Percentiles rank a stretch among this genome's conserved stretches.
Conservation (phyloP, 371 early-diverging fungal genomes). For the Mortierella sp. region DNA sequence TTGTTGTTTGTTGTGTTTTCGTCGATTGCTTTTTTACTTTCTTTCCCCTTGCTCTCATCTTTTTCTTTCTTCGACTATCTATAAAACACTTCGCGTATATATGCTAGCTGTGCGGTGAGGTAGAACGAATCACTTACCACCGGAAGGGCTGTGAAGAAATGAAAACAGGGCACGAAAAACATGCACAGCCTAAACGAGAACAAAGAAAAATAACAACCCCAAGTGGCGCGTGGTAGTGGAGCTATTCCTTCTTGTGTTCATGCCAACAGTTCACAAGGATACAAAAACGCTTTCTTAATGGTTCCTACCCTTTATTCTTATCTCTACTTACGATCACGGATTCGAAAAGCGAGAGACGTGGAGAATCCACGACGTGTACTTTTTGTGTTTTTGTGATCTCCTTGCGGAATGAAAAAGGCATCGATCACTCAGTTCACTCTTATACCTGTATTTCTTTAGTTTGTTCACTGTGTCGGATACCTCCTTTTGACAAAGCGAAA, state of each 20-base stretch:
- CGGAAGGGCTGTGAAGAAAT: constrained; percentile 1
- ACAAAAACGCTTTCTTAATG: not conserved
- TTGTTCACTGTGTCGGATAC: not conserved
- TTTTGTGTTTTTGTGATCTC: not conserved
- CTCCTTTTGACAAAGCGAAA: not conserved
- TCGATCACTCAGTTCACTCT: not conserved
- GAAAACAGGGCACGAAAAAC: too few relatives aligned
- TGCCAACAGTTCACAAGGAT: too few relatives aligned
- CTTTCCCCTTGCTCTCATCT: not conserved
- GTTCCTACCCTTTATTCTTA: not conserved
- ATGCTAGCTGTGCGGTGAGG: not conserved
- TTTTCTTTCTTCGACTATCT: not conserved
- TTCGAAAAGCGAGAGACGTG: too few relatives aligned
- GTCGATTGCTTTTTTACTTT: not conserved
- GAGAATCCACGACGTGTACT: too few relatives aligned
- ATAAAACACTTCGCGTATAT: not conserved
- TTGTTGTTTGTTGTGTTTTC: not conserved
- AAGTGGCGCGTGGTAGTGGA: not conserved
- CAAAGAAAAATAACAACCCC: not conserved
- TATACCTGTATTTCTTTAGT: not conserved
- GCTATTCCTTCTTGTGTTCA: not conserved
- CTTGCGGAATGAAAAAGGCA: not conserved
- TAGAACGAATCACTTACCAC: not conserved
- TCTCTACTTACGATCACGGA: not conserved
- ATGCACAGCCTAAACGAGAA: not conserved